Evolutionary conservation across 257 asterid genomes (phyloP), one percentile per base, ranked within the genome.

Genomic region (Petunia secreta): DNA sequence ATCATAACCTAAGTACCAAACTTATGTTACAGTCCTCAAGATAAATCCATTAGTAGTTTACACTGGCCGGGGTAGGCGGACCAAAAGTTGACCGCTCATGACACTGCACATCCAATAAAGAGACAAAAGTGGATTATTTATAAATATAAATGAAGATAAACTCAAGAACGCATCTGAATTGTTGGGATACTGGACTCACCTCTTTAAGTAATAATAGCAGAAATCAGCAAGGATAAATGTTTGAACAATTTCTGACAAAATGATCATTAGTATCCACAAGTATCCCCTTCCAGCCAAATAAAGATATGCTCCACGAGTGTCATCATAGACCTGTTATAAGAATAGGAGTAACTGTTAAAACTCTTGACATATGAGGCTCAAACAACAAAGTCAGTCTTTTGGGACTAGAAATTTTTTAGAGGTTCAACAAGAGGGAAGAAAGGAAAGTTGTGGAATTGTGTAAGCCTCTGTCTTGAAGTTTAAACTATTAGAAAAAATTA

Each of bases 161-260:
- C 43, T 9, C 73, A 64, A 8, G 15, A 48, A 68, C 36, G 41
- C 13, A 75, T 38, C 3, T 8, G 77, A 53, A 43, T n/a, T 16
- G 36, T 11, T 53, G 15, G 71, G 40, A 44, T 6, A 36, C 0
- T 9, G 60, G 37, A 14, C 40, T 82, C 67, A 94, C 98, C 98
- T 94, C 87, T 91, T 91, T 79, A 93, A 79, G 85, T 94, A 94
- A 77, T 92, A 94, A 83, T 94, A 94, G 81, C 97, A 93, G 85
- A 94, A 93, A 87, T 94, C 98, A 0, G 98, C 98, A 52, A 93
- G 82, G 84, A 94, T 94, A 85, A 93, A 91, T 13, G 98, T 93
- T 84, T 94, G 98, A 64, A 94, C 92, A 62, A 82, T 67, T 83
- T 94, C 98, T 3, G 97, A 53, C 14, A 93, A 25, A 59, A 93